These are phyloP conservation scores for Pseudoneurospora amorphoporcata DNA, from an alignment of 495 filamentous ascomycete genomes.

Conservation along the genomic window DNA sequence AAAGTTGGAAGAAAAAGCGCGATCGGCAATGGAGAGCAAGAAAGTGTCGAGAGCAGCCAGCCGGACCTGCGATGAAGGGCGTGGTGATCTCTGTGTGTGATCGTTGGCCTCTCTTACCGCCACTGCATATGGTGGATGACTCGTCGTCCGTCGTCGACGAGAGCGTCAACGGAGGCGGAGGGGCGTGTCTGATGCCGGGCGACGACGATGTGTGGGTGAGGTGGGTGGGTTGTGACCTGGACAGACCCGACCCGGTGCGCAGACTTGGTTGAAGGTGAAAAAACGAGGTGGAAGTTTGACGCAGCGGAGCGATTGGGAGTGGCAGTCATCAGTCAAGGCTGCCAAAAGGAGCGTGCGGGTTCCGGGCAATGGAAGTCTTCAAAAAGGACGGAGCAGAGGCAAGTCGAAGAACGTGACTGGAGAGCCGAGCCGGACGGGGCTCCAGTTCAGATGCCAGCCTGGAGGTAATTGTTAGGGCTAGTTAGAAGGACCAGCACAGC, in stretches of 20 bases:
- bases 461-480: slow-evolving; percentile 1
- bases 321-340: neutral
- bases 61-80: neutral
- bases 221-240: neutral
- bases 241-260: neutral
- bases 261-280: neutral
- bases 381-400: neutral
- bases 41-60: neutral
- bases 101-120: neutral
- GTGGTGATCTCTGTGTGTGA: neutral
- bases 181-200: neutral
- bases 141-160: neutral
- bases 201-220: neutral
- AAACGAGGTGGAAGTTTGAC: slow-evolving; percentile 4
- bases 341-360: slow-evolving; percentile 20
- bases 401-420: slow-evolving; percentile 5
- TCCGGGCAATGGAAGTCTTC: slow-evolving; percentile 2
- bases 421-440: slow-evolving; percentile 15
- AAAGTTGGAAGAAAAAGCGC: neutral
- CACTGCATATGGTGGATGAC: neutral
- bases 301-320: neutral
- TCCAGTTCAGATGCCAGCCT: slow-evolving; percentile 6
- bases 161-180: neutral
- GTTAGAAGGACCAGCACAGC: neutral
- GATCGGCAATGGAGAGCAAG: neutral